Evolutionary conservation across 139 green algal genomes (phyloP).

Genomic region (Axilococcus clingmanii): DNA sequence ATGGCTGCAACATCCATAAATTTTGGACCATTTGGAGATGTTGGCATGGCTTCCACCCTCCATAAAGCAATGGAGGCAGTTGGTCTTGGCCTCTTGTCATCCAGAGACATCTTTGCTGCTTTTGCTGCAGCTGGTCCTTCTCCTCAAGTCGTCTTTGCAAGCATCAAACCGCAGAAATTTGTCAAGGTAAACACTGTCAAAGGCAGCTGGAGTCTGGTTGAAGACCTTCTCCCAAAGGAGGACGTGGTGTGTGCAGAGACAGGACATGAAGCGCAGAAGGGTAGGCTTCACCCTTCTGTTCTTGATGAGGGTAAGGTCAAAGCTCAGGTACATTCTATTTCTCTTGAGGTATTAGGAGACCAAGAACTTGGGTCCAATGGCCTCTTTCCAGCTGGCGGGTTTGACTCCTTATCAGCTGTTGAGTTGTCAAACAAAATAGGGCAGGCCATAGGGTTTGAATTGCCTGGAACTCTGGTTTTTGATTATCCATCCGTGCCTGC

Average conservation of each 20-base stretch:
- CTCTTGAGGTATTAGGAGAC: background rate
- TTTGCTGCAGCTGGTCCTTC: background rate
- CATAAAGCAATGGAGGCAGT: background rate
- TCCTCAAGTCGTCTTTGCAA: background rate
- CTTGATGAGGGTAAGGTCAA: background rate
- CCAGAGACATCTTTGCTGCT: background rate
- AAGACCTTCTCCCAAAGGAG: background rate
- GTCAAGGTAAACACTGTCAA: background rate
- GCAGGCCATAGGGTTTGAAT: background rate
- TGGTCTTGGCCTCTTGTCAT: background rate
- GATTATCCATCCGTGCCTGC: slow-evolving; percentile 39
- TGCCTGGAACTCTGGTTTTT: slow-evolving; percentile 36
- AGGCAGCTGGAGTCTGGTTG: background rate
- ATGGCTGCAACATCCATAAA: slow-evolving; percentile 5
- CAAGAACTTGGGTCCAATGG: background rate
- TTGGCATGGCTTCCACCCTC: slow-evolving; percentile 2
- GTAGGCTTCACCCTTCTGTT: background rate
- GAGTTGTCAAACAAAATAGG: slow-evolving; percentile 47
- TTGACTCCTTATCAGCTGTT: slow-evolving; percentile 63
- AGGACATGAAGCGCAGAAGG: background rate
- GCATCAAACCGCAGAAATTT: background rate
- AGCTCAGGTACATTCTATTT: background rate
- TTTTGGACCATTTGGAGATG: slow-evolving; percentile 17
- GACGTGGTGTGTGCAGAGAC: background rate
- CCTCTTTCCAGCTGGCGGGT: slow-evolving; percentile 17